Percentiles rank a stretch among this genome's conserved stretches.
These are phyloP conservation scores for Termitomyces bulborhizus DNA, from an alignment of 768 basidiomycete species.

Conservation along the genomic window DNA sequence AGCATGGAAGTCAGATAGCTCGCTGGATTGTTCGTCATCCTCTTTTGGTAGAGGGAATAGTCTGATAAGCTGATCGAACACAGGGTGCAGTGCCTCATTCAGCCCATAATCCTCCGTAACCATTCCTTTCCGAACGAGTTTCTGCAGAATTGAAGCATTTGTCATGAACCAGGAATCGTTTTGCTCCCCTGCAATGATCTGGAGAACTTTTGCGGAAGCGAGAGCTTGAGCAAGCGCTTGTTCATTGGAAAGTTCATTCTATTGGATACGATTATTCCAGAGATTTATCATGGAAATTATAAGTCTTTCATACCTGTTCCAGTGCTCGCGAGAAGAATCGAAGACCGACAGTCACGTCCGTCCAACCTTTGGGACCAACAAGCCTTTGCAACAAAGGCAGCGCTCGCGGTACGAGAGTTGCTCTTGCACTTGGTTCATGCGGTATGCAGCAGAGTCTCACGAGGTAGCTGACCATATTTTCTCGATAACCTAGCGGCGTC, in stretches of 20 bases:
- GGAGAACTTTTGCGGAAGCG: constrained; percentile 82
- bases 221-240: constrained; percentile 60
- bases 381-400: constrained; percentile 68
- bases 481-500: constrained; percentile 74
- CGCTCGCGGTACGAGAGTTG: constrained; percentile 54
- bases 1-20: constrained; percentile 69
- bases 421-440: constrained; percentile 44
- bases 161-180: constrained; percentile 73
- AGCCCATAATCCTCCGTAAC: constrained; percentile 72
- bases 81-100: constrained; percentile 75
- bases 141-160: constrained; percentile 70
- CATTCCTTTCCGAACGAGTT: constrained; percentile 84
- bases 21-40: constrained; percentile 69
- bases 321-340: constrained; percentile 84
- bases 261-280: not conserved
- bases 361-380: constrained; percentile 81
- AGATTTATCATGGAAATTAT: not conserved
- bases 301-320: constrained; percentile 53
- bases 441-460: constrained; percentile 80
- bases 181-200: constrained; percentile 79
- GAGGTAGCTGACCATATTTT: constrained; percentile 92
- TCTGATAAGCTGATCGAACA: constrained; percentile 75
- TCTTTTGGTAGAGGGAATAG: constrained; percentile 75
- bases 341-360: constrained; percentile 86
- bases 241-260: constrained; percentile 74